These are phyloP conservation scores for Teratosphaeria destructans DNA, from an alignment of 2,329 filamentous ascomycete genomes.

Conservation along the genomic window DNA sequence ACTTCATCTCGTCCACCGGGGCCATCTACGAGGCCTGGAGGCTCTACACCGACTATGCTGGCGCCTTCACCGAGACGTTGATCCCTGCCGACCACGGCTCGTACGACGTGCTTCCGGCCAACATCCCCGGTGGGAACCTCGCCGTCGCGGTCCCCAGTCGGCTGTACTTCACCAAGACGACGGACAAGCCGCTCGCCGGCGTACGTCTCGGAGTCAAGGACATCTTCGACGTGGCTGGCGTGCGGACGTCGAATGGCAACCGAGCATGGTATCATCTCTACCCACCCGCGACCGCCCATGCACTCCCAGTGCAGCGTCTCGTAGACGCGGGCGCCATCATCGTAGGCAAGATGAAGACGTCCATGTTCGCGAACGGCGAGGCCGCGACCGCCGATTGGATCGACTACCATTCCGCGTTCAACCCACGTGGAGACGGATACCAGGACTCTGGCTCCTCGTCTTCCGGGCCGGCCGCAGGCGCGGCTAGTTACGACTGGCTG, in stretches of 20 bases:
- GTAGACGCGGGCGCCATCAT: slow-evolving; percentile 49
- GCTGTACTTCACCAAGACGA: slow-evolving; percentile 46
- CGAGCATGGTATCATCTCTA: slow-evolving; percentile 47
- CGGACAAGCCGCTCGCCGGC: slow-evolving; percentile 48
- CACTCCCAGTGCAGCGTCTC: slow-evolving; percentile 43
- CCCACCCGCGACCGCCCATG: slow-evolving; percentile 35
- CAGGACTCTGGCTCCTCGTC: slow-evolving; percentile 40
- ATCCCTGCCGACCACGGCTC: slow-evolving; percentile 30
- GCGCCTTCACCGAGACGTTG: slow-evolving; percentile 40
- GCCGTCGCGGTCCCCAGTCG: slow-evolving; percentile 49
- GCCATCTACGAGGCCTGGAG: slow-evolving; percentile 40
- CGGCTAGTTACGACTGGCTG: slow-evolving; percentile 38
- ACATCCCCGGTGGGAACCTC: slow-evolving; percentile 29
- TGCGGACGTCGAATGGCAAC: slow-evolving; percentile 48
- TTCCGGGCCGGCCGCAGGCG: slow-evolving; percentile 35
- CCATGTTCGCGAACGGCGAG: slow-evolving; percentile 37
- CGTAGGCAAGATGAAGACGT: slow-evolving; percentile 37
- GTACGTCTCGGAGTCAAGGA: slow-evolving; percentile 47
- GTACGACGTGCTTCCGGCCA: slow-evolving; percentile 35
- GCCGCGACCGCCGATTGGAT: slow-evolving; percentile 42
- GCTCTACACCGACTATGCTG: slow-evolving; percentile 40
- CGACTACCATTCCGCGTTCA: slow-evolving; percentile 35
- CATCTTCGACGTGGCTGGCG: slow-evolving; percentile 43
- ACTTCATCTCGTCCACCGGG: slow-evolving; percentile 39
- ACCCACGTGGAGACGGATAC: slow-evolving; percentile 33